Percentiles rank a stretch among this genome's conserved stretches.
Conservation (phyloP, 1,284 basidiomycete species). For the Exobasidium cylindrosporum region DNA sequence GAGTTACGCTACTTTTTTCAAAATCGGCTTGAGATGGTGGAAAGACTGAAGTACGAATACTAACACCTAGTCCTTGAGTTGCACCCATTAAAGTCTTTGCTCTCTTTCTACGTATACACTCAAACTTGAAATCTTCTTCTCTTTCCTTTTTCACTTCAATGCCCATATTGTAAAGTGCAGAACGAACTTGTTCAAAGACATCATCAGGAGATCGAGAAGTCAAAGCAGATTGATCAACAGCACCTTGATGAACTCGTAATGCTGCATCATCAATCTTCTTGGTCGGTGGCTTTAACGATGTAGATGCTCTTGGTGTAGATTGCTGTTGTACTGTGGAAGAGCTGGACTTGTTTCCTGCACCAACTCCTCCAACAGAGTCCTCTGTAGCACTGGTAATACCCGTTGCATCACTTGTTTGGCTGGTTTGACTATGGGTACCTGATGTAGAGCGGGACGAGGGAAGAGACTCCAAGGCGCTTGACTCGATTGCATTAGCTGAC, state of each 20-base stretch:
- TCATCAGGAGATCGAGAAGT: constrained; percentile 79
- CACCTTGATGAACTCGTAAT: constrained; percentile 81
- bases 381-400: constrained; percentile 26
- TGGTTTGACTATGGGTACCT: constrained; percentile 49
- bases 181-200: constrained; percentile 78
- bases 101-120: constrained; percentile 49
- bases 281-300: constrained; percentile 11
- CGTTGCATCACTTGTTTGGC: constrained; percentile 33
- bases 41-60: constrained; percentile 47
- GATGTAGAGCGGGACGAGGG: constrained; percentile 50
- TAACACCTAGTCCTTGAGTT: constrained; percentile 39
- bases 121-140: constrained; percentile 66
- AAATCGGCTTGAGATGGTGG: constrained; percentile 45
- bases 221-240: constrained; percentile 86
- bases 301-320: constrained; percentile 38
- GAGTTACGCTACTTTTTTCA: constrained; percentile 27
- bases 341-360: constrained; percentile 15
- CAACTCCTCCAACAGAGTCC: constrained; percentile 12
- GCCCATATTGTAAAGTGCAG: constrained; percentile 82
- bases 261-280: constrained; percentile 4
- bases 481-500: constrained; percentile 17
- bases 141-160: constrained; percentile 76
- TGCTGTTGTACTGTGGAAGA: constrained; percentile 42
- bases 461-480: constrained; percentile 25
- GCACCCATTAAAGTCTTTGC: constrained; percentile 44